Base-by-base conservation (phyloP, 495 filamentous ascomycete genomes). In the Podospora tetraspora region DNA sequence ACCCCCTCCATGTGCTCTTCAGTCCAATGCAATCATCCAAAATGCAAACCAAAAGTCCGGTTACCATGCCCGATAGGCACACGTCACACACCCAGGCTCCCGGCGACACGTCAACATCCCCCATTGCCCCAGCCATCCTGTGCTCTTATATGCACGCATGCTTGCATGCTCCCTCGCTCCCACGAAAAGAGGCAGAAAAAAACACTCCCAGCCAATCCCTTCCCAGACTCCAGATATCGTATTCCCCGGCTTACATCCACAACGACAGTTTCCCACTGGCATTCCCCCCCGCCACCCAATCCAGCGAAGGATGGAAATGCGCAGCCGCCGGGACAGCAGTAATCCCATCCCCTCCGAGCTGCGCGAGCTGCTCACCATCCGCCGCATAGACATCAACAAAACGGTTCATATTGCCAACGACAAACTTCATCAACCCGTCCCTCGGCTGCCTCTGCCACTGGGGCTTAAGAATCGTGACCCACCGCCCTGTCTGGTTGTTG, bases 321-420 rank as follows among this genome's bases (percentile, higher is more conserved):
- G 93, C 91, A 3, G 96, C 95, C 1, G 96, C 92, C 22, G 95
- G 95, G 10, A 99, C 96, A 23, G 95, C 94, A 13, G 91, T 96
- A 69, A 98, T 96, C 3, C 91, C 91, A 3, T 94, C 90, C 7
- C 92, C 91, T 3, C 89, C 91, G 8, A 99, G 82, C 80, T 98
- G 94, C 4, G 92, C 96, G 37, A 99, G 82, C 77, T 97, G 94
- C 73, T 95, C 89, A 2, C 95, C 95, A 34, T 87, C 82, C 11
- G 84, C 80, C 13, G 88, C 89, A 77, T 90, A 98, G 8, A 99
- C 86, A 76, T 99, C 95, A 3, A 98, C 91, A 70, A 97, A 97
- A 22, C 95, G 88, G 75, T 97, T 97, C 95, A 98, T 98, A 75
- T 97, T 98, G 1, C 92, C 96, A 68, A 99, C 94, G 59, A 88